Base-by-base conservation (phyloP, 2,329 filamentous ascomycete species). In the Aspergillus sp. region DNA sequence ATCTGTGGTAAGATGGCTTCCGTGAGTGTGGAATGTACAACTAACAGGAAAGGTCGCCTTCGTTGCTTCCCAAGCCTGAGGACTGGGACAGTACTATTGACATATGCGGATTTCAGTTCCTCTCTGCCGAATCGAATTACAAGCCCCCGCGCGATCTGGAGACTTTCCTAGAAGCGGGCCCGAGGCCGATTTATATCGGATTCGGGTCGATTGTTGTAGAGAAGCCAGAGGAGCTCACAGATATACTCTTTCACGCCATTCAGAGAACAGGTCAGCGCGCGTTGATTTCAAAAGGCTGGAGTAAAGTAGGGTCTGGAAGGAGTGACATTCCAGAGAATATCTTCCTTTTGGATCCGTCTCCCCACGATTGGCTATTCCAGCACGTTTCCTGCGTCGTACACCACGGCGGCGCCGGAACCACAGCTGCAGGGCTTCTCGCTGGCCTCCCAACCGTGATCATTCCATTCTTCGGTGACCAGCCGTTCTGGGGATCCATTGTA, bases 351-450 rank as follows among this genome's bases (percentile, higher is more conserved):
- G 82, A 75, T 3, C 80, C 85, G 55, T 80, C 77, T 53, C 83
- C 83, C 1, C 82, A 85, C 54, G 80, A 84, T 56, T 85, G 83
- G 83, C 73, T 85, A 0, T 85, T 85, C 62, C 75, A 82, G 57
- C 75, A 77, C 18, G 82, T 85, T 1, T 75, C 79, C 0, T 78
- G 76, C n/a, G 83, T 85, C 0, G 76, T 86, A 0, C 83, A 86
- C 58, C 83, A 86, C 54, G 83, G 83, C n/a, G 83, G 83, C 6
- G 83, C 83, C 12, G 83, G 83, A 2, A 85, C 82, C 0, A 85
- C 83, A 3, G 82, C 84, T 1, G 79, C 76, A 34, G 83, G 83
- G 0, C 74, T 85, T 4, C 66, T 73, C 3, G 74, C 80, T 43
- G 82, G 78, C 0, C 70, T 74, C 17, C 83, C 83, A 0, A 85